phyloP scores from a whole-genome alignment of 306 rosid species.

The Rubus parviflorus region DNA sequence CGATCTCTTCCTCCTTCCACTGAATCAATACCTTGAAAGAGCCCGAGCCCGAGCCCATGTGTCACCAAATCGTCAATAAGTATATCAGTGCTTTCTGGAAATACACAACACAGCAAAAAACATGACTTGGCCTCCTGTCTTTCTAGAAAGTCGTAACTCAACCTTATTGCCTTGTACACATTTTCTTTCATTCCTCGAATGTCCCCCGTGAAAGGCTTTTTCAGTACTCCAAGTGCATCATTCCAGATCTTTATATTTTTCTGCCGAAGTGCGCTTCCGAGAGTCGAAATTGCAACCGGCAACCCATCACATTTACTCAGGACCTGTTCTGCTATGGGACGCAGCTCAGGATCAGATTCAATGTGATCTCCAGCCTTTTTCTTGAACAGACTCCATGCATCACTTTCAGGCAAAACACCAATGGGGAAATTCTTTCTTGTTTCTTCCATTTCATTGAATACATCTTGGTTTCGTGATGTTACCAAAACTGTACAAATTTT shows the following conservation, averaged over 20 bases:
- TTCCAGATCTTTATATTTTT: background rate
- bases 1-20: background rate
- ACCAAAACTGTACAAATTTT: background rate
- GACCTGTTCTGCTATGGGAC: background rate
- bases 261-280: background rate
- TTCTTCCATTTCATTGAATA: background rate
- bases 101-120: background rate
- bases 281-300: background rate
- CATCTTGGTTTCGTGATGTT: background rate
- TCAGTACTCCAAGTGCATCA: background rate
- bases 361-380: background rate
- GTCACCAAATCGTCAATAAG: background rate
- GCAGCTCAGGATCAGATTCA: background rate
- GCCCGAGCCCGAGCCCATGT: background rate
- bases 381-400: background rate
- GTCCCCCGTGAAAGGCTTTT: background rate
- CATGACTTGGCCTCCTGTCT: slow-evolving; percentile 1
- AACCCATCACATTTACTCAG: background rate
- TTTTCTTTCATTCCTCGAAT: background rate
- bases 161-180: background rate
- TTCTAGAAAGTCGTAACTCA: slow-evolving; percentile 5
- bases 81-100: background rate
- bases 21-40: background rate
- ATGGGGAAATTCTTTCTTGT: background rate
- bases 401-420: background rate